Evolutionary conservation across 495 filamentous ascomycete species (phyloP), one percentile per base, ranked within the genome.

Genomic region (Hypomontagnella submonticulosa): DNA sequence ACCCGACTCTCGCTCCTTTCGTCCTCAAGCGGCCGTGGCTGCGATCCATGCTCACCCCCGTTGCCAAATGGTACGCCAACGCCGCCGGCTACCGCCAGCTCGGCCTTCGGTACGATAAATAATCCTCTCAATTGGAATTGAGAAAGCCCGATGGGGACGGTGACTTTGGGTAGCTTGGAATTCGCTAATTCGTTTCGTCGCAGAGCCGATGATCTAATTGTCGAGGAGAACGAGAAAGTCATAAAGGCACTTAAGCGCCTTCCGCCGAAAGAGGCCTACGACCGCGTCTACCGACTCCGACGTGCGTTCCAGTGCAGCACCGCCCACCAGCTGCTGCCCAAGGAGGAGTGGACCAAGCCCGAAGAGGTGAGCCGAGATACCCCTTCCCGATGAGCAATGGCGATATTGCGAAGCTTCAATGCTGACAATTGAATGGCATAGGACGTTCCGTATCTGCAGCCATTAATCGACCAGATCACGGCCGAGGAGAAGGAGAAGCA

Each of bases 261-360:
- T 41, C 86, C 92, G 36, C 84, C 90, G 64, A 93, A 96, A 85
- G 92, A 92, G 72, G 84, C 87, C 70, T 98, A 98, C 80, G 95
- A 99, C 83, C 94, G 95, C 79, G 87, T 97, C 74, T 98, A 90
- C 88, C 92, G 95, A 73, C 87, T 98, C 77, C 90, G 95, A 76
- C 88, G 95, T 76, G 96, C 95, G 70, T 90, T 94, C 81, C 95
- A 98, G 88, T 90, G 93, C 77, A 77, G 73, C 68, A 56, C 78
- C 63, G 71, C 71, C 68, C 93, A 97, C 78, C 90, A 91, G 74
- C 80, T 97, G 47, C 87, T 97, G 20, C 92, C 93, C 66, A 85
- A 87, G 78, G 75, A 83, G 58, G 87, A 97, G 79, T 91, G 92
- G 85, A 96, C 87, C 70, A 80, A 78, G 75, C 56, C 73, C 55